These are phyloP conservation scores for Priceomyces castillae DNA, from an alignment of 805 yeast species.

Conservation along the genomic window DNA sequence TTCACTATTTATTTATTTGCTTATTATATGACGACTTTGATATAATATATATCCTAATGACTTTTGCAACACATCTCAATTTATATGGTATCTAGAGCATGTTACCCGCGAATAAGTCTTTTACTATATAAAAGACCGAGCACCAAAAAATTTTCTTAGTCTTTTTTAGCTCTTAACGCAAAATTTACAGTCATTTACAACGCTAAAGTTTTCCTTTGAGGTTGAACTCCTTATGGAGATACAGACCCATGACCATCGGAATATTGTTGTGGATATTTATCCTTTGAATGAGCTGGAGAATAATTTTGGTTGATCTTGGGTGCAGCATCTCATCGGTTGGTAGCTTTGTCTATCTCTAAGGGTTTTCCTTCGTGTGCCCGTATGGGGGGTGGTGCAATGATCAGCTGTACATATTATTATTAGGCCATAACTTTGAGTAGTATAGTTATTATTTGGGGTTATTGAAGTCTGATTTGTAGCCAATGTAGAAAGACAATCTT, in stretches of 20 bases:
- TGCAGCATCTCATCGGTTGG: slow-evolving; percentile 62
- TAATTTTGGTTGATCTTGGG: slow-evolving; percentile 62
- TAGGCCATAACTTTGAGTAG: not conserved
- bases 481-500: not conserved
- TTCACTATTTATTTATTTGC: too few species aligned
- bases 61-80: not conserved
- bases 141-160: slow-evolving; percentile 10
- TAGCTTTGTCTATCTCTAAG: slow-evolving; percentile 50
- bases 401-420: slow-evolving; percentile 45
- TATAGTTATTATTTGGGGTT: too few species aligned
- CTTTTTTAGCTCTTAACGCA: slow-evolving; percentile 57
- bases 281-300: slow-evolving; percentile 59
- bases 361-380: slow-evolving; percentile 76
- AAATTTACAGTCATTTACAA: slow-evolving; percentile 61
- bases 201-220: slow-evolving; percentile 66
- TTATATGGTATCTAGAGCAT: not conserved
- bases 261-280: slow-evolving; percentile 48
- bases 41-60: too few species aligned
- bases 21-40: too few species aligned
- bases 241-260: slow-evolving; percentile 68
- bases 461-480: not conserved
- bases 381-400: slow-evolving; percentile 69
- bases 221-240: slow-evolving; percentile 64
- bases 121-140: not conserved
- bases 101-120: slow-evolving; percentile 3